phyloP scores from a whole-genome alignment of 1,284 basidiomycete species.

The Trametes pubescens region DNA sequence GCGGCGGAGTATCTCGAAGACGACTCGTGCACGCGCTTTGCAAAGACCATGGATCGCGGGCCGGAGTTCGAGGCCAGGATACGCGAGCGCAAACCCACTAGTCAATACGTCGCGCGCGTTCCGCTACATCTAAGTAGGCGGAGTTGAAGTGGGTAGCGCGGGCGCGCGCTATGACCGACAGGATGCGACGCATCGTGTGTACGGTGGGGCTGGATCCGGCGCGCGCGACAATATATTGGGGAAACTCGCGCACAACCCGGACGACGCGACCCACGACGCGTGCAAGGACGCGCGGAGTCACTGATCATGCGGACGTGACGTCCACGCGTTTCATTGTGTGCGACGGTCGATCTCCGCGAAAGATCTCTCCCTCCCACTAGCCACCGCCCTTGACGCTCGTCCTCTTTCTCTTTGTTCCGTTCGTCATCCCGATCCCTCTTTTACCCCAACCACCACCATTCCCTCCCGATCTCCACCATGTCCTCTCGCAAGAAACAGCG shows the following conservation, averaged over 20 bases:
- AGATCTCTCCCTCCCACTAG: no score
- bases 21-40: background rate
- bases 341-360: no score
- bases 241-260: background rate
- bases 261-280: no score
- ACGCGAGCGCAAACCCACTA: background rate
- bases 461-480: background rate
- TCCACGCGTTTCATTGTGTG: no score
- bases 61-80: background rate
- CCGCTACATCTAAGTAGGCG: background rate
- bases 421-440: background rate
- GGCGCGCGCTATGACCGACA: background rate
- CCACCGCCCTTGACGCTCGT: no score
- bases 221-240: constrained; percentile 5
- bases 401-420: no score
- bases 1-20: background rate
- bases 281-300: no score
- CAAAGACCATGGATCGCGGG: background rate
- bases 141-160: background rate
- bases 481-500: background rate
- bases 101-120: background rate
- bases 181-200: constrained; percentile 1
- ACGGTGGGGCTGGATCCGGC: constrained; percentile 10
- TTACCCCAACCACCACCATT: background rate
- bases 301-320: no score